A percentile compares a stretch with the other conserved stretches of the same genome.
These are phyloP conservation scores for Skeletonema grethae DNA, from an alignment of 108 stramenopile genomes.

Conservation along the genomic window DNA sequence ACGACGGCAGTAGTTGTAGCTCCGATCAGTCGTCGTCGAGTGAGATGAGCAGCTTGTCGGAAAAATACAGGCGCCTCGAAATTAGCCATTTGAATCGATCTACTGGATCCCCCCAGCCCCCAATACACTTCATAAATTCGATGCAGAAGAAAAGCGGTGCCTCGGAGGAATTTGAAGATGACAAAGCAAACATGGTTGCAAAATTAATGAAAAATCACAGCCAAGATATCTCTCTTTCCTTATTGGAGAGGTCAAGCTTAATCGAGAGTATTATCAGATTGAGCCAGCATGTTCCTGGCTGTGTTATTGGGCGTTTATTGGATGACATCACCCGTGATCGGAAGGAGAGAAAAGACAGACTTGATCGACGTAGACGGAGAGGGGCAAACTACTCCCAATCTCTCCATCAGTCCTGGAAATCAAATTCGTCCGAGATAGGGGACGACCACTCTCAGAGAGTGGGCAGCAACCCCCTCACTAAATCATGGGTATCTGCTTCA, in stretches of 20 bases:
- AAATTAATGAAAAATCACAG: conserved; percentile 28
- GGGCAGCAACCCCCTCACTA: no score
- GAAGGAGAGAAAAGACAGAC: neutral
- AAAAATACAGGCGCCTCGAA: neutral
- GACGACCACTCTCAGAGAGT: no score
- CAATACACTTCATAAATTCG: neutral
- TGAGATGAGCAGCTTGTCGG: neutral
- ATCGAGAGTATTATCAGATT: conserved; percentile 54
- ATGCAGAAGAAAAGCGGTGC: neutral
- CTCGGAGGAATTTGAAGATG: conserved; percentile 21
- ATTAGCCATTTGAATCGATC: neutral
- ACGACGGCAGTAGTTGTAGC: neutral
- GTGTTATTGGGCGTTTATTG: conserved; percentile 43
- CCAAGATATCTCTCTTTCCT: conserved; percentile 9
- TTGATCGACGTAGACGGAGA: neutral
- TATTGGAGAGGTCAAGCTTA: conserved; percentile 40
- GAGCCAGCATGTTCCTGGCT: conserved; percentile 56
- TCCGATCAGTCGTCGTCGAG: neutral
- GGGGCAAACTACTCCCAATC: neutral
- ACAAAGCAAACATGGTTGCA: conserved; percentile 27
- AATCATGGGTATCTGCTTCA: neutral
- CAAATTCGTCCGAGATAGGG: neutral
- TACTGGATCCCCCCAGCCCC: neutral
- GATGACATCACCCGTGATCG: conserved; percentile 31
- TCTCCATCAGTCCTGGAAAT: neutral